Evolutionary conservation across 192 early-diverging fungal genomes (phyloP), one percentile per base, ranked within the genome.

Genomic region (Entomortierella chlamydospora): DNA sequence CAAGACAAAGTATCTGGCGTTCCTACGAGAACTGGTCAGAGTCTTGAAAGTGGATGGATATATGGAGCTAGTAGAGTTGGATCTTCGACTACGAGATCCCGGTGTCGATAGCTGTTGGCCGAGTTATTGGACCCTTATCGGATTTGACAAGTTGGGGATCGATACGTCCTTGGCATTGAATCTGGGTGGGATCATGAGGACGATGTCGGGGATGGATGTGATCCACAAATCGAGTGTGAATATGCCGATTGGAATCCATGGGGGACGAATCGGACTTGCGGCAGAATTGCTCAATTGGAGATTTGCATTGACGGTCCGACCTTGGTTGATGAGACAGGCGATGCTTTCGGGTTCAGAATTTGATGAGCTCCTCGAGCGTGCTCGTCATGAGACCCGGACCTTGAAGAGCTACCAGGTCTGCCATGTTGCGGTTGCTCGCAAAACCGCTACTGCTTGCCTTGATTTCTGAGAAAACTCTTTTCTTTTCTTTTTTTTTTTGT

Each of bases 61-160:
- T 50, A 1, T 79, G 62, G 76, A 79, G 41, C 26, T 79, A 62
- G 76, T 79, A 33, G 76, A 79, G 57, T 17, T 79, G 49, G 76
- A 79, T 54, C 15, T 61, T n/a, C 37, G 76, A 15, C 34, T 79
- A 22, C 45, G 76, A 30, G 76, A 66, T 51, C 65, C 68, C 0
- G 76, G 76, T 9, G 57, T 79, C 22, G 68, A 79, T 54, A 70
- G 68, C 63, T 79, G 76, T 56, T 79, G 76, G 76, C 76, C 76
- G 2, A 79, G 76, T 23, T 79, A 79, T 47, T 79, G 76, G 76
- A 79, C 76, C 0, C 39, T 79, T 50, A 79, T 79, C 34, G 76
- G 76, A 11, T 70, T 79, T 25, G 76, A 79, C 34, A 79, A 79
- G 45, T 33, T 79, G 33, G 76, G 76, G 11, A 79, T 79, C 33